These are phyloP conservation scores for Auricularia sp. DNA, from an alignment of 768 basidiomycete genomes.

Conservation along the genomic window DNA sequence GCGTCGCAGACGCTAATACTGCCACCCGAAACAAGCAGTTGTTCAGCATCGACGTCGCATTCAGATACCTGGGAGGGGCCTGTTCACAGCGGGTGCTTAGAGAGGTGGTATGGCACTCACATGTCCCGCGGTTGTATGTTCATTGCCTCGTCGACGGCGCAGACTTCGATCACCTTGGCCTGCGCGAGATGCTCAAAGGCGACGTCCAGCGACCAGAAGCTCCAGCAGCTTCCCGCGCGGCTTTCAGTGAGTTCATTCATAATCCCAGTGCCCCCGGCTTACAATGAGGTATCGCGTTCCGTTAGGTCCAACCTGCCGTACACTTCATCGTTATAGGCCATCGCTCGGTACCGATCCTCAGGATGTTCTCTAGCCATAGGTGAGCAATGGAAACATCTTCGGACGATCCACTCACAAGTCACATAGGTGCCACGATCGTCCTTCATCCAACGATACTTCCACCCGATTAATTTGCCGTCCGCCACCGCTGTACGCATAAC, in stretches of 20 bases:
- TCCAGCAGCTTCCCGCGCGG: conserved; percentile 38
- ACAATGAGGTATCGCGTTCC: conserved; percentile 41
- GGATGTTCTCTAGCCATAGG: conserved; percentile 28
- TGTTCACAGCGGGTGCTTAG: neutral
- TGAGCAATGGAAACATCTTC: neutral
- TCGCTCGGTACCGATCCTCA: conserved; percentile 39
- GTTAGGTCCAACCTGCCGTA: conserved; percentile 43
- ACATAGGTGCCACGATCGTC: conserved; percentile 38
- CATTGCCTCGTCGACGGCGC: conserved; percentile 46
- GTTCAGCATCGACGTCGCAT: conserved; percentile 55
- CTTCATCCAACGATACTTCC: conserved; percentile 48
- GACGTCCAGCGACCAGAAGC: conserved; percentile 42
- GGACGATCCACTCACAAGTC: conserved; percentile 20
- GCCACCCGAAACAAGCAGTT: conserved; percentile 50
- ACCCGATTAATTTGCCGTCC: conserved; percentile 48
- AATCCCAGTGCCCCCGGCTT: conserved; percentile 7
- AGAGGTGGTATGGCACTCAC: conserved; percentile 19
- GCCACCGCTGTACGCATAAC: conserved; percentile 57
- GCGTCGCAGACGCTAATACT: conserved; percentile 27
- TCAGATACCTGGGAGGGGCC: conserved; percentile 29
- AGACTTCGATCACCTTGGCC: conserved; percentile 34
- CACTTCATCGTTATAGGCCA: conserved; percentile 27
- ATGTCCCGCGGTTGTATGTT: conserved; percentile 44
- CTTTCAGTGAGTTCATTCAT: neutral
- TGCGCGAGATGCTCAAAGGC: conserved; percentile 24